These are phyloP conservation scores for Aspergillus kassunensis DNA, from an alignment of 495 filamentous ascomycete genomes.

Conservation along the genomic window DNA sequence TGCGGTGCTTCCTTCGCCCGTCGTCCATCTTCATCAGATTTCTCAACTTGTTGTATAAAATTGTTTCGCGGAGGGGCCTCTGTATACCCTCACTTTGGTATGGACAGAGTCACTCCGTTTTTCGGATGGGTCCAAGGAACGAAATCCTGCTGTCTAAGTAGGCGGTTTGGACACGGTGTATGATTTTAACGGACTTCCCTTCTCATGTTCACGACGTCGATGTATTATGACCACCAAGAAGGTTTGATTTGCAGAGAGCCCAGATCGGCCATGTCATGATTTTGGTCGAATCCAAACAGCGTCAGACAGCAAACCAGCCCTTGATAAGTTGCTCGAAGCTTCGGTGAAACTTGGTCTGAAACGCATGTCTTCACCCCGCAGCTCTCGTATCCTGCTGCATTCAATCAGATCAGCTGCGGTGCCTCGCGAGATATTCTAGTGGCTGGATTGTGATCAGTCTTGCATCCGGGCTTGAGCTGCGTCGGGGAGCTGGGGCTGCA, in stretches of 20 bases:
- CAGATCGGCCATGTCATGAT: not conserved
- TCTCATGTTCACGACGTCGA: not conserved
- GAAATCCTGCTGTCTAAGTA: not conserved
- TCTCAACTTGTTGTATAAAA: not conserved
- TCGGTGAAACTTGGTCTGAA: not conserved
- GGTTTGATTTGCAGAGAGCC: not conserved
- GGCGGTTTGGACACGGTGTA: not conserved
- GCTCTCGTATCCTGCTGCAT: not conserved
- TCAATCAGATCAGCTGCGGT: not conserved
- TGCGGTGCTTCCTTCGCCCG: not conserved
- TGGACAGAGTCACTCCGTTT: not conserved
- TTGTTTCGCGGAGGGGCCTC: not conserved
- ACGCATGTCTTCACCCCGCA: not conserved
- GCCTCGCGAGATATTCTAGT: not conserved
- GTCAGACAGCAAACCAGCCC: not conserved
- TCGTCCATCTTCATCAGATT: not conserved
- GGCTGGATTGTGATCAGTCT: not conserved
- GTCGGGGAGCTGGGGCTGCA: not conserved
- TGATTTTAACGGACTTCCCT: not conserved
- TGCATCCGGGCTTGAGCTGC: not conserved
- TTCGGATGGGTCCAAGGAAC: not conserved
- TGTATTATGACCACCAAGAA: constrained; percentile 5
- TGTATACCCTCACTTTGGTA: not conserved
- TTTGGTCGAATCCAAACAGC: not conserved
- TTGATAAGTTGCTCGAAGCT: not conserved